Evolutionary conservation across 164 flowering plant species (phyloP).

Genomic region (Kalanchoe fedtschenkoi): DNA sequence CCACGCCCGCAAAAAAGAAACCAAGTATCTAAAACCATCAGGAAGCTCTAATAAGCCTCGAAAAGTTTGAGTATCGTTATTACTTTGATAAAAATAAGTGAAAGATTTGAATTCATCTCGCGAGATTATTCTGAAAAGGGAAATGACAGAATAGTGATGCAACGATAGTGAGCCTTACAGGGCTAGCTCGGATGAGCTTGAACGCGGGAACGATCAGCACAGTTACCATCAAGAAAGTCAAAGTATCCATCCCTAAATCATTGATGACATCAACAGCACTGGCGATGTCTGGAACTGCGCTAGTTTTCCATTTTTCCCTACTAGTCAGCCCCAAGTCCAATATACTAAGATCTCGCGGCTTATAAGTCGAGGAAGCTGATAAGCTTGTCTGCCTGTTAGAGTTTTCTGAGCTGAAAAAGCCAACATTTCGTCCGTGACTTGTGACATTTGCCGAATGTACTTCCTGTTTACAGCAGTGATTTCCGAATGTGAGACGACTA

Average conservation of each 20-base stretch:
- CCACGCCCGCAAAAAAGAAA: conserved; percentile 92
- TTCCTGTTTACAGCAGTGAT: conserved; percentile 14
- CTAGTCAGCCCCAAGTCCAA: conserved; percentile 10
- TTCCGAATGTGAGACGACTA: conserved; percentile 15
- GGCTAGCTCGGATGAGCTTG: conserved; percentile 76
- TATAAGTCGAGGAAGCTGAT: conserved; percentile 15
- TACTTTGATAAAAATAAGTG: neutral
- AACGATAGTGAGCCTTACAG: conserved; percentile 42
- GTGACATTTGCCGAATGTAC: conserved; percentile 11
- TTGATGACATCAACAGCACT: conserved; percentile 84
- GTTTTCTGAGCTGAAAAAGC: conserved; percentile 13
- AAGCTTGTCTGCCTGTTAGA: conserved; percentile 14
- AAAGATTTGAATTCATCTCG: neutral
- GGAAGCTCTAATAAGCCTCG: neutral
- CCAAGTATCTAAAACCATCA: conserved; percentile 82
- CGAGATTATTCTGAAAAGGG: neutral
- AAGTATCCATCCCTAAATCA: conserved; percentile 91
- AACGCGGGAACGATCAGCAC: conserved; percentile 86
- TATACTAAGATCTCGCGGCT: conserved; percentile 19
- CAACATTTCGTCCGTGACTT: conserved; percentile 15
- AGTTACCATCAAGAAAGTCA: conserved; percentile 84
- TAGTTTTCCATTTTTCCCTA: conserved; percentile 21
- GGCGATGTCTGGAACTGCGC: conserved; percentile 55
- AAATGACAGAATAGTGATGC: neutral
- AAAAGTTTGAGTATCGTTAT: neutral